A percentile compares a stretch with the other conserved stretches of the same genome.
phyloP scores from a whole-genome alignment of 208 protist genomes.

The Tritrichomonas foetus region DNA sequence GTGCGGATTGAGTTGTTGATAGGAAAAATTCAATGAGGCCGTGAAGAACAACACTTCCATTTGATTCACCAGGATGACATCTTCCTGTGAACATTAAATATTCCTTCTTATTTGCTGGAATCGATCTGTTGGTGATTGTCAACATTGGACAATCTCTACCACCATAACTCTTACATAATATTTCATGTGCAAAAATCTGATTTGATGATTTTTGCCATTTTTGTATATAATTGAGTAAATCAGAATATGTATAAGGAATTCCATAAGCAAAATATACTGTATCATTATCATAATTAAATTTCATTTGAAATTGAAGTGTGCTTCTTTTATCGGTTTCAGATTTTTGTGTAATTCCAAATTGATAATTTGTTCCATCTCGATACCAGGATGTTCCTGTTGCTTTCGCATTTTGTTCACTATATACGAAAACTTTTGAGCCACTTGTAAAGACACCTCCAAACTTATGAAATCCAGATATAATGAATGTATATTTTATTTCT shows the following conservation, averaged over 20 bases:
- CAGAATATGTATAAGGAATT: slow-evolving; percentile 87
- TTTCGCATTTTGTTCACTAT: not conserved
- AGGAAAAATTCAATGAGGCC: slow-evolving; percentile 55
- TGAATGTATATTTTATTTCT: slow-evolving; percentile 19
- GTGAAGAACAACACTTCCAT: slow-evolving; percentile 84
- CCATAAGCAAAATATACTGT: slow-evolving; percentile 80
- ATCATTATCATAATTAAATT: slow-evolving; percentile 67
- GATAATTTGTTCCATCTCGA: not conserved
- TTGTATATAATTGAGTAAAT: slow-evolving; percentile 54
- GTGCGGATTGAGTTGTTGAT: not conserved
- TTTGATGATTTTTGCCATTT: not conserved
- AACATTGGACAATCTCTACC: slow-evolving; percentile 16
- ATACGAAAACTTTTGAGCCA: not conserved
- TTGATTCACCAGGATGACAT: slow-evolving; percentile 91
- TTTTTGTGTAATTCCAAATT: not conserved
- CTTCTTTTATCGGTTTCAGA: not conserved
- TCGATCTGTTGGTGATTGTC: not conserved
- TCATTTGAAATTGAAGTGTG: slow-evolving; percentile 76
- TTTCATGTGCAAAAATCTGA: not conserved
- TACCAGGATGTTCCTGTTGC: not conserved
- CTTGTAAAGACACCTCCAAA: not conserved
- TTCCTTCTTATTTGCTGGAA: slow-evolving; percentile 45
- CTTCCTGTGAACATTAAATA: slow-evolving; percentile 75
- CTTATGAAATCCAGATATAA: slow-evolving; percentile 25
- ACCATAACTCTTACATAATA: not conserved